Conservation (phyloP, 164 flowering plant species). For the Tetrastigma voinierianum region DNA sequence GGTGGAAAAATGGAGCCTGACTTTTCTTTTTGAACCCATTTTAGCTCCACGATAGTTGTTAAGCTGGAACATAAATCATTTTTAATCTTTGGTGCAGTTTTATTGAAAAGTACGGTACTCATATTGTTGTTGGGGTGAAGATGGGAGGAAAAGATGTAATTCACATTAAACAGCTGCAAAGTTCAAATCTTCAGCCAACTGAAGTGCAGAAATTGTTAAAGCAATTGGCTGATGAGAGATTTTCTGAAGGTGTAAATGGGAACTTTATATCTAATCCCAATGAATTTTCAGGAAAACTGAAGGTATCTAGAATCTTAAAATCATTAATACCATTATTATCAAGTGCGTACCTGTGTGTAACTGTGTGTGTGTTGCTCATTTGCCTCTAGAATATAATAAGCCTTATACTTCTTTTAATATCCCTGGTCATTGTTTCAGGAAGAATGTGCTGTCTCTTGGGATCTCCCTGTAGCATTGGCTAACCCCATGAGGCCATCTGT, state of each 20-base stretch:
- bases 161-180: slow-evolving; percentile 67
- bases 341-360: too few species aligned
- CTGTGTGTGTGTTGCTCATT: background rate
- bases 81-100: slow-evolving; percentile 44
- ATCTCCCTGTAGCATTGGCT: slow-evolving; percentile 36
- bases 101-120: slow-evolving; percentile 85
- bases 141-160: slow-evolving; percentile 95
- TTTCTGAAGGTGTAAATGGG: slow-evolving; percentile 43
- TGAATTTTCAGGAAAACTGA: slow-evolving; percentile 35
- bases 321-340: background rate
- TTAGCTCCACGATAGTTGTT: background rate
- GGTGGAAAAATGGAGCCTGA: background rate
- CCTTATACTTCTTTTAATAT: background rate
- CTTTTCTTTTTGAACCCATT: background rate
- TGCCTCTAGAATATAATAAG: background rate
- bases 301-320: slow-evolving; percentile 38
- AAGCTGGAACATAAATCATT: background rate
- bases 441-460: slow-evolving; percentile 34
- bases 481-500: slow-evolving; percentile 41
- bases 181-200: slow-evolving; percentile 53
- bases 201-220: slow-evolving; percentile 73
- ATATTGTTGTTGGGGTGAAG: slow-evolving; percentile 75
- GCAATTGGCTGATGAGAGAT: slow-evolving; percentile 65
- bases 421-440: slow-evolving; percentile 36
- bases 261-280: slow-evolving; percentile 18